These are phyloP conservation scores for Flaveria brownii DNA, from an alignment of 129 eudicot genomes.

Conservation along the genomic window DNA sequence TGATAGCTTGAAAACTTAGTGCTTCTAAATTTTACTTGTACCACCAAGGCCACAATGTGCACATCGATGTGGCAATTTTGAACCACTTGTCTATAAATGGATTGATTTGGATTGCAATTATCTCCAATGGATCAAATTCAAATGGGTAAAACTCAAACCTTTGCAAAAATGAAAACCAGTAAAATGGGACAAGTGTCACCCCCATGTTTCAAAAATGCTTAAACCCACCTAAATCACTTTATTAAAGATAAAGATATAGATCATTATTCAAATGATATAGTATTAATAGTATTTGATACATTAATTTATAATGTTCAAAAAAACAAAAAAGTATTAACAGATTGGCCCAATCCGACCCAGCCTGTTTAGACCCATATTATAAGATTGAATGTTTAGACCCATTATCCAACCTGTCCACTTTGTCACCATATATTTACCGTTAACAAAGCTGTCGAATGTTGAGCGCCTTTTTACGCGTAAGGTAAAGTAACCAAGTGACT, in stretches of 20 bases:
- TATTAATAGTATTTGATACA: neutral
- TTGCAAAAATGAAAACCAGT: neutral
- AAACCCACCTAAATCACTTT: neutral
- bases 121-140: neutral
- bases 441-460: neutral
- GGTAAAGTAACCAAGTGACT: slow-evolving; percentile 9
- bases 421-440: neutral
- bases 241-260: neutral
- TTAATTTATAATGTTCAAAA: neutral
- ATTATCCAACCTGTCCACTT: neutral
- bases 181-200: neutral
- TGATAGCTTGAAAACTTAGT: neutral
- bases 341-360: neutral
- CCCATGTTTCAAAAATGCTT: neutral
- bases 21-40: neutral
- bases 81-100: too few relatives aligned
- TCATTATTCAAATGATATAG: neutral
- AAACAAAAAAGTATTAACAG: neutral
- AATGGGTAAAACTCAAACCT: neutral
- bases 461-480: neutral
- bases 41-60: neutral
- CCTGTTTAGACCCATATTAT: neutral
- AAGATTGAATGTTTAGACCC: neutral
- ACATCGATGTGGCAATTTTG: neutral
- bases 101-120: neutral